phyloP scores from a whole-genome alignment of 441 rosid species.

The Populus hybrid region DNA sequence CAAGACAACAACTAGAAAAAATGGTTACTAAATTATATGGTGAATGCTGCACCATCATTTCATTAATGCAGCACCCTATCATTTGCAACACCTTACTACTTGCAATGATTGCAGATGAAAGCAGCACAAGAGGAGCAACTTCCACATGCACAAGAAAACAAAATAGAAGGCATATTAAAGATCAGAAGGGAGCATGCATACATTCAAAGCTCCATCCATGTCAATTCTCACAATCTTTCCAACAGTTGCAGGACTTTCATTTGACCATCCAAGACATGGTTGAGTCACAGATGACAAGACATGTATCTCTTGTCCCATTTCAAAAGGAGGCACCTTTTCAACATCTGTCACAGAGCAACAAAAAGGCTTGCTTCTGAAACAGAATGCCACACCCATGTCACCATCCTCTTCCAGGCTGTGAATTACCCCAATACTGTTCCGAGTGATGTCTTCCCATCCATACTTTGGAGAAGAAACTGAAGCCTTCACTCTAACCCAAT shows the following conservation, averaged over 20 bases:
- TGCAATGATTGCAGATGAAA: neutral
- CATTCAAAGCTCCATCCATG: conserved; percentile 98
- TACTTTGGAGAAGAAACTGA: conserved; percentile 94
- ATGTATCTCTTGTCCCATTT: conserved; percentile 88
- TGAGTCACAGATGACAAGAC: conserved; percentile 75
- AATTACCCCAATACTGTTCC: conserved; percentile 81
- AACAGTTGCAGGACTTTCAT: conserved; percentile 89
- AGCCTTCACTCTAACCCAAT: conserved; percentile 96
- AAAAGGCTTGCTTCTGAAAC: conserved; percentile 93
- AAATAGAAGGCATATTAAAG: neutral
- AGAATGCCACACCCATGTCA: conserved; percentile 92
- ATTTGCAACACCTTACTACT: conserved; percentile 2
- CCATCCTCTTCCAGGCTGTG: conserved; percentile 98
- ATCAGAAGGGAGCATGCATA: conserved; percentile 36
- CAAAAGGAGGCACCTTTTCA: conserved; percentile 90
- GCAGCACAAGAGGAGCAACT: neutral
- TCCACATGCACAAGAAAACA: neutral
- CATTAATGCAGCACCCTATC: neutral
- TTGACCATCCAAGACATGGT: conserved; percentile 98
- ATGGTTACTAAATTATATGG: neutral
- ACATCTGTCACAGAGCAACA: conserved; percentile 90
- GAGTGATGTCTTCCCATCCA: conserved; percentile 94
- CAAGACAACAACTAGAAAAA: neutral
- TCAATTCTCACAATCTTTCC: conserved; percentile 86
- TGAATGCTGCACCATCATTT: neutral